Evolutionary conservation across 148 eudicot genomes (phyloP).

Genomic region (Rhododendron mucronatum): DNA sequence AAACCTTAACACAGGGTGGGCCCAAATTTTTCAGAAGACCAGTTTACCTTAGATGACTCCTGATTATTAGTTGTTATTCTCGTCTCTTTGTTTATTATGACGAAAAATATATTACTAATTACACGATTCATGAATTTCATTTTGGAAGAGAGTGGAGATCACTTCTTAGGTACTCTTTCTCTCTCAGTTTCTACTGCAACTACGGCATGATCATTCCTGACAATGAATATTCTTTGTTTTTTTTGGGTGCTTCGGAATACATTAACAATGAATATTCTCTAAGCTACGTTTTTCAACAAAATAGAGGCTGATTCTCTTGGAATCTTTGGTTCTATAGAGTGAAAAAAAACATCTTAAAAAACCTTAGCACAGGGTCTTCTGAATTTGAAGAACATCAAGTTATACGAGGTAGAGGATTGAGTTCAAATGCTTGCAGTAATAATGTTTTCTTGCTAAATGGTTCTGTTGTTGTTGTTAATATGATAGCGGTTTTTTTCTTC

Average conservation of each 20-base stretch:
- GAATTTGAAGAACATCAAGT: background rate
- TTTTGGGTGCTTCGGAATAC: no score
- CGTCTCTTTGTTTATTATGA: background rate
- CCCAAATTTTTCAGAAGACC: background rate
- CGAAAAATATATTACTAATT: background rate
- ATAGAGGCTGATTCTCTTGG: background rate
- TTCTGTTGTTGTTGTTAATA: no score
- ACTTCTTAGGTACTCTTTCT: background rate
- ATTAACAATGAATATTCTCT: background rate
- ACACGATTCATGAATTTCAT: background rate
- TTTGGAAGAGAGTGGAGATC: background rate
- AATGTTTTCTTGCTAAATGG: no score
- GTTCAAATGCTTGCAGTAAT: background rate
- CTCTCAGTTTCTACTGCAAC: background rate
- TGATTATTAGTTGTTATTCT: background rate
- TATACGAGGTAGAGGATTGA: background rate
- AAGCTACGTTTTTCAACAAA: background rate
- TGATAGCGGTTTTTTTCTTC: background rate
- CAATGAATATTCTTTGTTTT: no score
- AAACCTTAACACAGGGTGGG: no score
- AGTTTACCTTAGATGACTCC: background rate
- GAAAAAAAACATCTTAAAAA: background rate
- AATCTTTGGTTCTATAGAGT: background rate
- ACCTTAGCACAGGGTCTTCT: background rate
- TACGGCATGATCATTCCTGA: background rate